Percentiles rank a stretch among this genome's conserved stretches.
Conservation (phyloP, 371 early-diverging fungal genomes). For the Actinomucor elegans region DNA sequence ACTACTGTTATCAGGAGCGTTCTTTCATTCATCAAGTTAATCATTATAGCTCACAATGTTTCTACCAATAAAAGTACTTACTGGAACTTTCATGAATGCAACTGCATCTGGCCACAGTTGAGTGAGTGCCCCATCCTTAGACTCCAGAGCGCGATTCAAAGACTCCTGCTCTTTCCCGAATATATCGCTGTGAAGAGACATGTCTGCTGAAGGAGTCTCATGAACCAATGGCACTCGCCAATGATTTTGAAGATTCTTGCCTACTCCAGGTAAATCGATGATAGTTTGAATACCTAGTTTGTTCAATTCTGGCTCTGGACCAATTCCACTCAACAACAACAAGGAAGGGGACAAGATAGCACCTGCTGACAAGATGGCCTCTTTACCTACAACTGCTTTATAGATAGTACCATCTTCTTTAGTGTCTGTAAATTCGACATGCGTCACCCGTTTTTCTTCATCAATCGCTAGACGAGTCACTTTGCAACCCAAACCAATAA, state of each 20-base stretch:
- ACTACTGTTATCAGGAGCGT: conserved; percentile 25
- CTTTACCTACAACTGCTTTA: conserved; percentile 17
- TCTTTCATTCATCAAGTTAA: too few relatives aligned
- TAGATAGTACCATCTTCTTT: not conserved
- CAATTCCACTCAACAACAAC: conserved; percentile 23
- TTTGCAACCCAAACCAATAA: conserved; percentile 19
- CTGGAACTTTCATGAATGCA: conserved; percentile 33
- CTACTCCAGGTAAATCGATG: conserved; percentile 36
- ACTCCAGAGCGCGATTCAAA: not conserved
- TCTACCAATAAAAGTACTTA: not conserved
- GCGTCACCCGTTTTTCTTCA: conserved; percentile 4
- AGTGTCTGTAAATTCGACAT: conserved; percentile 10
- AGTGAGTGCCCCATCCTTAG: conserved; percentile 22
- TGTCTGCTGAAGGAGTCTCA: conserved; percentile 16
- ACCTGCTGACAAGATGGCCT: conserved; percentile 40
- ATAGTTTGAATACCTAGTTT: conserved; percentile 16
- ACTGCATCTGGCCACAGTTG: conserved; percentile 29
- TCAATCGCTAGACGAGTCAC: conserved; percentile 14
- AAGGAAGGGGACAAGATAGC: conserved; percentile 38
- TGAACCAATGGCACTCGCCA: conserved; percentile 22
- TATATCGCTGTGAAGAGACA: conserved; percentile 13
- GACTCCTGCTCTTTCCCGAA: conserved; percentile 9
- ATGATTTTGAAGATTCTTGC: conserved; percentile 42
- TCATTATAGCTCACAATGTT: too few relatives aligned
- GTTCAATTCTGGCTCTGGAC: conserved; percentile 24